phyloP scores from a whole-genome alignment of 1,139 yeast genomes.

The Debaryomycetaceae sp. region DNA sequence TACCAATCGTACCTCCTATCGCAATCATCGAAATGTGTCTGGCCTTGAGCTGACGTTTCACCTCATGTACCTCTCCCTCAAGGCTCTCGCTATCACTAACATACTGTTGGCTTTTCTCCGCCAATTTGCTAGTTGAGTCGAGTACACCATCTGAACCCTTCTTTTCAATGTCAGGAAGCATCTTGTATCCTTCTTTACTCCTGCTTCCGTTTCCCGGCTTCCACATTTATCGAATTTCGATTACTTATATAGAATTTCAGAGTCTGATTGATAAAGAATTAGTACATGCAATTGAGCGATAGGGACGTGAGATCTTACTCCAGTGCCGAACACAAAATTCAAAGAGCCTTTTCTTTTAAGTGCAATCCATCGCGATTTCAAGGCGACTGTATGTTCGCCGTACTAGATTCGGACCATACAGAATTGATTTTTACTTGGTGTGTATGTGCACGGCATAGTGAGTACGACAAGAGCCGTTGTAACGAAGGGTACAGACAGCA shows the following conservation, averaged over 20 bases:
- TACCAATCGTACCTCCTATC: slow-evolving; percentile 59
- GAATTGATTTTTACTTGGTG: background rate
- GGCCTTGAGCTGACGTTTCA: slow-evolving; percentile 44
- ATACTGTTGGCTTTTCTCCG: slow-evolving; percentile 10
- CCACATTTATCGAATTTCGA: background rate
- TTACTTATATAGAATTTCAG: too few relatives aligned
- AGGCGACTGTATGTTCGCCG: background rate
- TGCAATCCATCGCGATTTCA: slow-evolving; percentile 8
- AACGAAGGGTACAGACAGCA: background rate
- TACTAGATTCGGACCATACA: background rate
- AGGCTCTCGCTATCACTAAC: slow-evolving; percentile 8
- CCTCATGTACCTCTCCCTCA: slow-evolving; percentile 12
- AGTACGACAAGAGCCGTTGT: background rate
- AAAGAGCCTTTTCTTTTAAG: slow-evolving; percentile 6
- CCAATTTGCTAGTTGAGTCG: background rate
- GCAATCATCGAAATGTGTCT: slow-evolving; percentile 77
- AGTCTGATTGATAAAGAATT: too few relatives aligned
- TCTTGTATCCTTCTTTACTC: slow-evolving; percentile 1
- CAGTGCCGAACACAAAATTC: background rate
- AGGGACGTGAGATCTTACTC: background rate
- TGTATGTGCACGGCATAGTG: background rate
- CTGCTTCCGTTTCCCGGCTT: background rate
- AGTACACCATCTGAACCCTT: background rate
- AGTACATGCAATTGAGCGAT: too few relatives aligned
- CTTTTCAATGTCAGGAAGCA: slow-evolving; percentile 10